phyloP scores from a whole-genome alignment of 1,139 yeast genomes.

The Blastobotrys petasosporus region DNA sequence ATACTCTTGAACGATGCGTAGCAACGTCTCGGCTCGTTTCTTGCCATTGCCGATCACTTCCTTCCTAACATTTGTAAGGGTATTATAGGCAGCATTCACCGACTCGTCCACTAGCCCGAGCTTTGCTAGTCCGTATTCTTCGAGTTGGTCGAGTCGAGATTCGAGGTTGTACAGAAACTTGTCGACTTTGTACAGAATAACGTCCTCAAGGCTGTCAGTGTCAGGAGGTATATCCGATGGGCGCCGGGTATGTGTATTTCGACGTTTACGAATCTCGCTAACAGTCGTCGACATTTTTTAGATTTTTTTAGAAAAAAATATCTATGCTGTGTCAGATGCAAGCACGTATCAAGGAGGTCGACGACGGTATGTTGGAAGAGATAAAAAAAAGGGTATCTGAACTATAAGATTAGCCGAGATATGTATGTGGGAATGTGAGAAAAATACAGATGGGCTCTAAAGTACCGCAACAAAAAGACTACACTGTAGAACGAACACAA shows the following conservation, averaged over 20 bases:
- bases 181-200: constrained; percentile 25
- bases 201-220: constrained; percentile 18
- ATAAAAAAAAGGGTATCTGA: no score
- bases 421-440: no score
- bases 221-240: constrained; percentile 9
- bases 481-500: no score
- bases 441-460: no score
- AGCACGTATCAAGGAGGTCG: neutral
- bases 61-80: constrained; percentile 28
- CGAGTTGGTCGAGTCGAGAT: constrained; percentile 28
- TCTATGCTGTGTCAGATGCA: neutral
- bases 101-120: constrained; percentile 31
- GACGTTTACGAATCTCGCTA: constrained; percentile 9
- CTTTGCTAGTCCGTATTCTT: constrained; percentile 30
- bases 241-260: constrained; percentile 9
- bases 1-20: constrained; percentile 25
- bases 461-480: no score
- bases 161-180: constrained; percentile 29
- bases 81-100: constrained; percentile 28
- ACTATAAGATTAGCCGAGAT: no score
- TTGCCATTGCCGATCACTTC: constrained; percentile 31
- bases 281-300: neutral
- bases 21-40: constrained; percentile 30
- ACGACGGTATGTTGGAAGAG: no score
- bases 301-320: no score